These are phyloP conservation scores for Boletus fagicola DNA, from an alignment of 768 basidiomycete species.

Conservation along the genomic window DNA sequence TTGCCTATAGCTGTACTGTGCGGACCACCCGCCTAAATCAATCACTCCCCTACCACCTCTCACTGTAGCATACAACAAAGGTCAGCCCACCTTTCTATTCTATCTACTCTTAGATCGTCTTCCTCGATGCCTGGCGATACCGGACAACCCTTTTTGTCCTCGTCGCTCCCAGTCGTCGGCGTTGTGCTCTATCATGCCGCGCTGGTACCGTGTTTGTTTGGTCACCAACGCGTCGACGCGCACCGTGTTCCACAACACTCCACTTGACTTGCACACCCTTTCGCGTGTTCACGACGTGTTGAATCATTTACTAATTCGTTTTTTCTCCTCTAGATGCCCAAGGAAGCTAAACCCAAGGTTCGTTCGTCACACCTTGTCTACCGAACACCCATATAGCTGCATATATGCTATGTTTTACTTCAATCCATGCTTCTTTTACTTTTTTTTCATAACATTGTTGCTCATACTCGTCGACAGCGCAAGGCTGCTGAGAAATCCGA, in stretches of 20 bases:
- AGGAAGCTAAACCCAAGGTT: slow-evolving; percentile 73
- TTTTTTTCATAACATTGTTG: slow-evolving; percentile 2
- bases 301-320: slow-evolving; percentile 36
- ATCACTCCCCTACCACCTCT: slow-evolving; percentile 23
- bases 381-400: slow-evolving; percentile 5
- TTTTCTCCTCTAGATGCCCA: slow-evolving; percentile 64
- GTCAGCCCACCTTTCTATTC: slow-evolving; percentile 25
- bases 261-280: slow-evolving; percentile 30
- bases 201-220: slow-evolving; percentile 36
- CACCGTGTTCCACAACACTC: slow-evolving; percentile 28
- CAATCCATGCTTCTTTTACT: slow-evolving; percentile 2
- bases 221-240: slow-evolving; percentile 38
- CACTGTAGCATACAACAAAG: slow-evolving; percentile 32
- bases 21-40: slow-evolving; percentile 36
- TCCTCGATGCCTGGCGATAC: slow-evolving; percentile 24
- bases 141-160: slow-evolving; percentile 3
- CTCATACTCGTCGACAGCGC: slow-evolving; percentile 45
- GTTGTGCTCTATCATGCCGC: slow-evolving; percentile 23
- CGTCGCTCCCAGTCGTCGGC: slow-evolving; percentile 24
- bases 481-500: slow-evolving; percentile 76
- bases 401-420: slow-evolving; percentile 19
- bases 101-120: slow-evolving; percentile 23
- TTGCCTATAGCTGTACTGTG: slow-evolving; percentile 39
- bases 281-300: slow-evolving; percentile 40
- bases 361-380: slow-evolving; percentile 24